Evolutionary conservation across 495 filamentous ascomycete genomes (phyloP).

Genomic region (Trichocladium antarcticum): DNA sequence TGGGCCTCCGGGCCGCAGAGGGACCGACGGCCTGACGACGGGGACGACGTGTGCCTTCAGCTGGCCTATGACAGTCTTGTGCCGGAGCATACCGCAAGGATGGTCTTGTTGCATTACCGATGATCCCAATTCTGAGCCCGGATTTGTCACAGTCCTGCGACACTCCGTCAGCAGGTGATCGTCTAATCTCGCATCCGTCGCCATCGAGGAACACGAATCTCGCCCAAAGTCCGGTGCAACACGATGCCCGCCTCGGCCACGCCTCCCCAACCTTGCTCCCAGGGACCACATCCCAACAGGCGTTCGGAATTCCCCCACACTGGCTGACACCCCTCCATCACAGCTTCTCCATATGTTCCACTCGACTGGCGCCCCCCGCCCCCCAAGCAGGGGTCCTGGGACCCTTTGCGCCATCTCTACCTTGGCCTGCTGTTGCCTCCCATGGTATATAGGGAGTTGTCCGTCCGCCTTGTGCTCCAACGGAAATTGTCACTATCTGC

Average conservation of each 20-base stretch:
- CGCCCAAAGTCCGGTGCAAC: not conserved
- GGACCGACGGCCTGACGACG: not conserved
- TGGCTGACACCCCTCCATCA: not conserved
- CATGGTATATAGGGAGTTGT: not conserved
- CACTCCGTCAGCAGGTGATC: not conserved
- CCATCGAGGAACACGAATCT: constrained; percentile 6
- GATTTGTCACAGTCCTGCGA: constrained; percentile 5
- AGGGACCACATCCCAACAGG: not conserved
- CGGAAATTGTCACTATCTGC: not conserved
- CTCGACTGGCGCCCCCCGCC: not conserved
- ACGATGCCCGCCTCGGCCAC: not conserved
- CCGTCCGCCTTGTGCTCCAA: not conserved
- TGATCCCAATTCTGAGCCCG: constrained; percentile 4
- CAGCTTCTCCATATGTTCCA: constrained; percentile 1
- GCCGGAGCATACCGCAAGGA: not conserved
- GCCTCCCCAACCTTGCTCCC: not conserved
- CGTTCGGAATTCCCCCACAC: constrained; percentile 1
- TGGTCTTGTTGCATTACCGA: not conserved
- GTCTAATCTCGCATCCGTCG: not conserved
- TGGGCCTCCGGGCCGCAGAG: not conserved
- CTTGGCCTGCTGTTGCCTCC: not conserved
- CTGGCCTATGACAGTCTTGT: not conserved
- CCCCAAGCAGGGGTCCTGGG: not conserved
- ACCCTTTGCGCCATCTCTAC: not conserved
- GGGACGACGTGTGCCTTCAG: not conserved